Base-by-base conservation (phyloP, 208 protist genomes). In the Trypanosoma mega region DNA sequence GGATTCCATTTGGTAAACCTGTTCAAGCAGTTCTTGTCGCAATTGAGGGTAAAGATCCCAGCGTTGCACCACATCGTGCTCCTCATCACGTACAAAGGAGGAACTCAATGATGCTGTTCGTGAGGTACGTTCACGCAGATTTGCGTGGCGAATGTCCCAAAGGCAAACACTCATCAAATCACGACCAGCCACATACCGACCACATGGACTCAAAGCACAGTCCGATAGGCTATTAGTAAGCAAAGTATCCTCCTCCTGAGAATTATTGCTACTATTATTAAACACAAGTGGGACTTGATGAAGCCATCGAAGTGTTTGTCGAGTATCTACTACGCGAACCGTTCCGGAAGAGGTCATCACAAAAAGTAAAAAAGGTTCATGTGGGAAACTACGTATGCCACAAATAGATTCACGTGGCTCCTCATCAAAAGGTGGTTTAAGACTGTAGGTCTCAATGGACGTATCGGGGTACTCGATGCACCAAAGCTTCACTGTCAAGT, bases 291-390 rank as follows among this genome's bases (percentile, higher is more conserved):
- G 76, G 14, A 74, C 41, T 67, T 89, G 80, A 30, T 83, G 68
- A 33, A 67, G 23, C 82, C 76, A 93, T n/a, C 77, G 71, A 12
- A 96, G 70, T 14, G 76, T 78, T 72, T 93, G 82, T 1, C 90
- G 78, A 0, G 79, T 85, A 61, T 96, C 90, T 20, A 96, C 51
- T 23, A 96, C 78, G 33, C 77, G 86, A 57, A 91, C 78, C 27
- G 63, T 73, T 54, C 90, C 90, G 8, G 71, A 63, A 1, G 85
- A 85, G n/a, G 85, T 93, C 27, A 71, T 54, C 24, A 84, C 59
- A 59, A 96, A 93, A 53, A 93, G 72, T n/a, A 96, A 65, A 63
- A 85, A 92, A 18, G 90, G 90, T 60, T 91, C 80, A 27, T 92
- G 84, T 16, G 83, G 82, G 34, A 90, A 93, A 57, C 59, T 69